phyloP scores from a whole-genome alignment of 1,284 basidiomycete genomes.

The Cystobasidium sp. region DNA sequence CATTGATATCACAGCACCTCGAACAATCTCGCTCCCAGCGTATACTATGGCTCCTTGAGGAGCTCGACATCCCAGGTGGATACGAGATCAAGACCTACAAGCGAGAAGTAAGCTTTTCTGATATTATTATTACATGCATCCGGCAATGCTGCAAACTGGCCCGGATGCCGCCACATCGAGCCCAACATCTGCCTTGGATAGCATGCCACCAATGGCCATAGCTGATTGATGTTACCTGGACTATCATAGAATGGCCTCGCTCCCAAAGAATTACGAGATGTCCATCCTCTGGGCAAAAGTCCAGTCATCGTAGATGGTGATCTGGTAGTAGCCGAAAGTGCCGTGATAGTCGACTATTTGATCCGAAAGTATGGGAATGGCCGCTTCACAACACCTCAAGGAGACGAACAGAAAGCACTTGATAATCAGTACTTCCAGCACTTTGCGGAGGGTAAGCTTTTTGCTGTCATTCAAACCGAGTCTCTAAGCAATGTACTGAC shows the following conservation, averaged over 20 bases:
- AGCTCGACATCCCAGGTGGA: slow-evolving; percentile 45
- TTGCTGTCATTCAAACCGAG: neutral
- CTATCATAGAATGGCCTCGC: slow-evolving; percentile 44
- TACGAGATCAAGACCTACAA: slow-evolving; percentile 50
- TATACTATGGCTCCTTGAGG: slow-evolving; percentile 51
- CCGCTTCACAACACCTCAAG: slow-evolving; percentile 24
- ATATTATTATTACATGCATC: neutral
- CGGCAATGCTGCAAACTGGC: neutral
- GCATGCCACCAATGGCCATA: neutral
- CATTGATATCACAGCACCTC: slow-evolving; percentile 33
- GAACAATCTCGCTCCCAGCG: slow-evolving; percentile 51
- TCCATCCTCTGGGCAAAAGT: slow-evolving; percentile 46
- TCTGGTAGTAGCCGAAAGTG: slow-evolving; percentile 35
- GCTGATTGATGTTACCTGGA: neutral
- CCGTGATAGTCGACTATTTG: slow-evolving; percentile 48
- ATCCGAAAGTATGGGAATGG: slow-evolving; percentile 50
- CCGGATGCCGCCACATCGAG: neutral
- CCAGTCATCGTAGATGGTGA: slow-evolving; percentile 40
- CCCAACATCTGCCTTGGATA: too few relatives aligned
- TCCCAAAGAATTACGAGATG: slow-evolving; percentile 43
- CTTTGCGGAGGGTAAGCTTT: slow-evolving; percentile 36
- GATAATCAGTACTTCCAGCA: slow-evolving; percentile 42
- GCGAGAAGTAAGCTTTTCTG: slow-evolving; percentile 38
- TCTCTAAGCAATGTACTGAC: neutral
- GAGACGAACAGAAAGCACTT: slow-evolving; percentile 24